Base-by-base conservation (phyloP, 2,329 filamentous ascomycete genomes). In the Verticillium isaacii region DNA sequence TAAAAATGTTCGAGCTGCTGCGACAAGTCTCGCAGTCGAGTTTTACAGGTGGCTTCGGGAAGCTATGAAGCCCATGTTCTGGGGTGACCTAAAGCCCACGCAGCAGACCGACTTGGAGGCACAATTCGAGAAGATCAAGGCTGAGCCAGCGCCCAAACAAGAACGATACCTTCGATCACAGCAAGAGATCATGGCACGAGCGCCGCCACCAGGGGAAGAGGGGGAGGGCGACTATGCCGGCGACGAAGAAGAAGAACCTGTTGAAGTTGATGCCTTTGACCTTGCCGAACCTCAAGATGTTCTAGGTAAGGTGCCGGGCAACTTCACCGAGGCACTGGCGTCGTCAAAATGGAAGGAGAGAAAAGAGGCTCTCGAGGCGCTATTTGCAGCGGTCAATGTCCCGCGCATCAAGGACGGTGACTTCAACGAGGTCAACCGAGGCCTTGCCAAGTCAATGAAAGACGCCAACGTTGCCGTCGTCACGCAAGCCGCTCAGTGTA, bases 271-370 rank as follows among this genome's bases (percentile, higher is more conserved):
- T 70, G 88, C 82, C 1, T 92, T 92, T 69, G 90, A 93, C 70
- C 78, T 95, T 50, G 89, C 91, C 39, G 93, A 97, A 72, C 91
- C 94, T 0, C 89, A 97, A 63, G 93, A 99, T 72, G 88, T 97
- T 1, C 76, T 92, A 61, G 83, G 90, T 41, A 95, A 94, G 68
- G 82, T 98, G 3, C 90, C 94, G 0, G 86, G 87, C 45, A 88
- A 93, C 72, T 93, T 97, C 66, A 84, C 86, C 66, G 95, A 99
- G 25, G 88, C 90, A 63, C 79, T 99, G 34, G 89, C 85, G 0
- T 98, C 94, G 11, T 89, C 93, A 0, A 99, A 99, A 74, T 99
- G 95, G 95, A 99, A 99, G 73, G 96, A 99, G 68, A 85, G 95
- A 64, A 99, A 99, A 75, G 95, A 99, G 68, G 92, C 91, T 0